A percentile compares a stretch with the other conserved stretches of the same genome.
phyloP scores from a whole-genome alignment of 768 basidiomycete species.

The Mycena belliarum region DNA sequence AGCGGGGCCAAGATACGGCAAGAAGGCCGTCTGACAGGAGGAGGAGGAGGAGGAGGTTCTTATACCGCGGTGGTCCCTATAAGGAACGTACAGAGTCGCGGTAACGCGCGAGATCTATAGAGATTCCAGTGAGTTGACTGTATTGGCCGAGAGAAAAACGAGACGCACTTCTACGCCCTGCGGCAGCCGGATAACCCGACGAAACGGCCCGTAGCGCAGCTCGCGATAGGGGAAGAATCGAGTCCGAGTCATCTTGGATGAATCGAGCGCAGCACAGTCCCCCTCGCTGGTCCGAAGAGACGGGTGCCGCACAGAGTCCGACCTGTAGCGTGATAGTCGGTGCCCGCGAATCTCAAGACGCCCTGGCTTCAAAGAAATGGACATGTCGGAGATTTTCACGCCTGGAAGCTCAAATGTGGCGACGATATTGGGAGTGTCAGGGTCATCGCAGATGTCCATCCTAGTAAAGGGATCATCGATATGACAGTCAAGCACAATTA shows the following conservation, averaged over 20 bases:
- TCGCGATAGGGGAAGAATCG: constrained; percentile 32
- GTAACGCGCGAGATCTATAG: neutral
- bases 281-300: neutral
- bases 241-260: neutral
- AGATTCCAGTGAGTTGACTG: too few species aligned
- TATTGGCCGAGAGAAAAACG: too few species aligned
- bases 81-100: too few species aligned
- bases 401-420: constrained; percentile 14
- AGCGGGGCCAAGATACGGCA: constrained; percentile 4
- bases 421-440: neutral
- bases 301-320: neutral
- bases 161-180: constrained; percentile 37
- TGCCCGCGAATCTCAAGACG: constrained; percentile 29
- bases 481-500: too few species aligned
- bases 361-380: neutral
- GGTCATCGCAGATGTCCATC: constrained; percentile 31
- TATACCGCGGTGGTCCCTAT: too few species aligned
- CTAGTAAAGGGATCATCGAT: constrained; percentile 28
- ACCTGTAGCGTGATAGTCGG: constrained; percentile 23
- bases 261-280: neutral
- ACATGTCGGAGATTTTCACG: neutral
- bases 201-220: constrained; percentile 45
- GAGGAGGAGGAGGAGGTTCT: too few species aligned
- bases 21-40: constrained; percentile 3
- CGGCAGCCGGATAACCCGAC: constrained; percentile 38